Conservation (phyloP, 495 filamentous ascomycete genomes). For the Aspergillus heteromorphus region DNA sequence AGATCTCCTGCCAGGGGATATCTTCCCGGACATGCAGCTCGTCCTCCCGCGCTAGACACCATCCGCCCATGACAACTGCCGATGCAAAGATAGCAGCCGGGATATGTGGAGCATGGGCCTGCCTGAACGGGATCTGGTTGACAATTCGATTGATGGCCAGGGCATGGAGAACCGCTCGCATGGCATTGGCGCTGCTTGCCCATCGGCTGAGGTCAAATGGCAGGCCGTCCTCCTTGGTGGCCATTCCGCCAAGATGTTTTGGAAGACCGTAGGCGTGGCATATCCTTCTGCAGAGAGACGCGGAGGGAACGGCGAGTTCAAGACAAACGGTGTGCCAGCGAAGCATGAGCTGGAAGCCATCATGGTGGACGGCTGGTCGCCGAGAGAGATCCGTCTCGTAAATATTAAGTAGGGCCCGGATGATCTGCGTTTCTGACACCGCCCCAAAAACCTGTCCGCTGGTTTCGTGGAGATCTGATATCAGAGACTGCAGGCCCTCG, state of each 20-base stretch:
- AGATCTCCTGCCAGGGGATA: neutral
- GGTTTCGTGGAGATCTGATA: slow-evolving; percentile 11
- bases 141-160: slow-evolving; percentile 11
- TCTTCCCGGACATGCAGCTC: neutral
- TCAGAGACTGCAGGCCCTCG: slow-evolving; percentile 10
- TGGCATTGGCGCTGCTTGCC: neutral
- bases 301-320: slow-evolving; percentile 7
- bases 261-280: neutral
- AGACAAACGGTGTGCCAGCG: slow-evolving; percentile 16
- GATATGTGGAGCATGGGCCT: slow-evolving; percentile 11
- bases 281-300: neutral
- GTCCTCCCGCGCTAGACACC: slow-evolving; percentile 5
- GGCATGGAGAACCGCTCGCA: slow-evolving; percentile 8
- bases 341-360: slow-evolving; percentile 7
- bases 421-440: slow-evolving; percentile 2
- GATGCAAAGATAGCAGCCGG: slow-evolving; percentile 14
- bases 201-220: neutral
- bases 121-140: slow-evolving; percentile 8
- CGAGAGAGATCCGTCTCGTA: slow-evolving; percentile 1
- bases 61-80: slow-evolving; percentile 9
- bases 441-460: slow-evolving; percentile 1
- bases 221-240: neutral
- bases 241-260: neutral
- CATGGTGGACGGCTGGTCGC: neutral
- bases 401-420: slow-evolving; percentile 13